Base-by-base conservation (phyloP, 352 stramenopile genomes). In the Phytophthora podocarpi region DNA sequence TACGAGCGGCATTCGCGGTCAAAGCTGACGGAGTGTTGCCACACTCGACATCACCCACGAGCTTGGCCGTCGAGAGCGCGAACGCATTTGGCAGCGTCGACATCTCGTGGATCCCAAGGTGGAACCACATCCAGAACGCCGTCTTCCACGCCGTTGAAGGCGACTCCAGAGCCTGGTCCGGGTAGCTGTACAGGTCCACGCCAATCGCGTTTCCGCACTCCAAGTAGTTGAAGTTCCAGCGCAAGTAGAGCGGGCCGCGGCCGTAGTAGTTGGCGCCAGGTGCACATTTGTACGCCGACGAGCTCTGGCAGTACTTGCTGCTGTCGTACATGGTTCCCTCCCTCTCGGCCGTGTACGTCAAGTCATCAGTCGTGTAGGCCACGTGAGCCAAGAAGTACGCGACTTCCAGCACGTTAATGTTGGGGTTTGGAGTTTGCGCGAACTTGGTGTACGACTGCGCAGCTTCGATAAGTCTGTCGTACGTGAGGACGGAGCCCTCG, bases 301-400 rank as follows among this genome's bases (percentile, higher is more conserved):
- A 20, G 15, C 40, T n/a, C 18, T 48, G 40, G 11, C 40, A 48
- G 40, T 48, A 48, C 18, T 48, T 48, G 13, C 21, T 20, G 26
- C 12, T n/a, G 24, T 20, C 26, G 40, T 48, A 35, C 18, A 23
- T n/a, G 40, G 12, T 48, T 7, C 40, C 40, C 10, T 48, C 40
- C 12, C 24, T 34, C 18, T 48, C 40, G 24, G 40, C 40, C 8
- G 40, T 15, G 23, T 48, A 48, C 20, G 18, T 30, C 40, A 48
- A 30, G 7, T 48, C 40, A 9, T 23, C 40, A 10, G 40, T 48
- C 40, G 40, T 48, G 40, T 48, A 48, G 12, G 40, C 23, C 15
- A 48, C 40, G n/a, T 48, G 40, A 23, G 40, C 40, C 40, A 48
- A 30, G 40, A 48, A 48, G 23, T 48, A 48, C 15, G 40, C 40